These are phyloP conservation scores for Populus trichocarpa DNA, from an alignment of 441 rosid species.

Conservation along the genomic window DNA sequence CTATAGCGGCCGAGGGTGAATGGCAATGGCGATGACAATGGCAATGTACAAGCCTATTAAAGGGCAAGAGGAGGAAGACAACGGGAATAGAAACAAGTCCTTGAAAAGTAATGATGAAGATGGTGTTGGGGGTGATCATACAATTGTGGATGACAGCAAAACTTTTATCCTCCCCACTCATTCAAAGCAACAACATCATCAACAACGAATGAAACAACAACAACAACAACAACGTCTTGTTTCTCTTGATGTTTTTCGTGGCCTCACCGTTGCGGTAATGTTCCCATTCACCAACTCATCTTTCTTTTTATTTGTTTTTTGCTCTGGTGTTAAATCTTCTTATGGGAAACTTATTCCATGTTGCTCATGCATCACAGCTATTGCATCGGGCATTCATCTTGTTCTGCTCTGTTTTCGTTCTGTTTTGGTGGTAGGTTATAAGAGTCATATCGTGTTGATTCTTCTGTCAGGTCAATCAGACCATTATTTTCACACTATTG, in stretches of 20 bases:
- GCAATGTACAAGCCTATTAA: conserved; percentile 38
- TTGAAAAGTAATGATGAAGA: not conserved
- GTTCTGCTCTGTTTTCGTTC: not conserved
- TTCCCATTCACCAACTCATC: not conserved
- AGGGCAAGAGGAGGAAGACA: conserved; percentile 15
- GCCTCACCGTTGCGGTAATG: conserved; percentile 72
- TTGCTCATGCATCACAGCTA: not conserved
- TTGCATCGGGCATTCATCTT: not conserved
- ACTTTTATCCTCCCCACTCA: conserved; percentile 13
- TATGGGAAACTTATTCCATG: not conserved
- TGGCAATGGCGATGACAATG: conserved; percentile 5
- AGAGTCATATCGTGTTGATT: not conserved
- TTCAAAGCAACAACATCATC: not conserved
- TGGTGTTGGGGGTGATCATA: not conserved
- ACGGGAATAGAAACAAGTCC: not conserved
- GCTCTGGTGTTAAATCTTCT: not conserved
- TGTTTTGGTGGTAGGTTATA: not conserved
- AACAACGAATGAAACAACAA: not conserved
- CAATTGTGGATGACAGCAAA: conserved; percentile 12
- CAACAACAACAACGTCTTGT: conserved; percentile 41
- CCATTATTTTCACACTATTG: not conserved
- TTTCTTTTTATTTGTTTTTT: not conserved
- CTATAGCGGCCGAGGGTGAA: not conserved
- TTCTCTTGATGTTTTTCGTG: conserved; percentile 86
- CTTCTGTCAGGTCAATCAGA: not conserved